Conservation (phyloP, 371 early-diverging fungal genomes). For the Syncephalis fuscata region DNA sequence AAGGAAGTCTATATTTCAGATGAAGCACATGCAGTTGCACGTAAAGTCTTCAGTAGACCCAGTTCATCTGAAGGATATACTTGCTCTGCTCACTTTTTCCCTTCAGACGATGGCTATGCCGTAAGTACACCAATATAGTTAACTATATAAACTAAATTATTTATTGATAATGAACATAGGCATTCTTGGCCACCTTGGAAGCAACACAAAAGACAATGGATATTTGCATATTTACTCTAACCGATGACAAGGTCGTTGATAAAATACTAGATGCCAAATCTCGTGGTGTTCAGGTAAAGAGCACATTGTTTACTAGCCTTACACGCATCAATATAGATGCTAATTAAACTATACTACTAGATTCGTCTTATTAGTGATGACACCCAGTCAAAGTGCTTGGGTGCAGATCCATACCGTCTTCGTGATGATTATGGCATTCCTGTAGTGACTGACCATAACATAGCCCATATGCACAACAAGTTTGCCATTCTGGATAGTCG, state of each 20-base stretch:
- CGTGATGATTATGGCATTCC: slow-evolving; percentile 25
- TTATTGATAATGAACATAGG: background rate
- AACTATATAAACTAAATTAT: background rate
- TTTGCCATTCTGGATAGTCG: slow-evolving; percentile 38
- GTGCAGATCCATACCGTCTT: slow-evolving; percentile 28
- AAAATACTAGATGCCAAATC: background rate
- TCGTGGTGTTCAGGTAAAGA: slow-evolving; percentile 11
- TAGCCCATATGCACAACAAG: slow-evolving; percentile 44
- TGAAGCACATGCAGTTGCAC: background rate
- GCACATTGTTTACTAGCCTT: too few relatives aligned
- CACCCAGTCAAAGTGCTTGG: slow-evolving; percentile 32
- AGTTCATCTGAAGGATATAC: background rate
- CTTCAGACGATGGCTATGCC: background rate
- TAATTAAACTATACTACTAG: too few relatives aligned
- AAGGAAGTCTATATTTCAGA: background rate
- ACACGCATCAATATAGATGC: too few relatives aligned
- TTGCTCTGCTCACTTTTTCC: background rate
- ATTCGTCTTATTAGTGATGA: slow-evolving; percentile 28
- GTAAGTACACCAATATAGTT: background rate
- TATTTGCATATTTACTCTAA: background rate
- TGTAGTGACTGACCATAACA: slow-evolving; percentile 19
- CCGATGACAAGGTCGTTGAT: background rate
- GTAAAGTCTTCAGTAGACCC: background rate
- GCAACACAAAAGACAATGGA: background rate
- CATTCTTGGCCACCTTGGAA: background rate